A percentile compares a stretch with the other conserved stretches of the same genome.
Conservation (phyloP, 371 early-diverging fungal species). For the Cladochytrium tenue region DNA sequence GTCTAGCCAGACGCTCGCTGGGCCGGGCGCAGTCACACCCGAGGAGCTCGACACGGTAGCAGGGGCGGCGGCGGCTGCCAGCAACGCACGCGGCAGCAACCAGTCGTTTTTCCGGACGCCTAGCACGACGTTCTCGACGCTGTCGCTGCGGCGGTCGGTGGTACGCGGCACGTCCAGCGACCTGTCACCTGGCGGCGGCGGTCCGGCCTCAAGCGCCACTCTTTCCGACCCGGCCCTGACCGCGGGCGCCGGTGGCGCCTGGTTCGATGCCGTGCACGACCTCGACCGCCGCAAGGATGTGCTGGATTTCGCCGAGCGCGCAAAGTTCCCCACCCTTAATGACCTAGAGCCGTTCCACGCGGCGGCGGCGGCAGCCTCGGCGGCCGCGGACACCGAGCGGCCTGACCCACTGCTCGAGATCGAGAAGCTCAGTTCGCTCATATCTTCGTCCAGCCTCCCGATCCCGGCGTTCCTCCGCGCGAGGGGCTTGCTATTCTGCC, state of each 20-base stretch:
- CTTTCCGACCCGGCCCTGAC: constrained; percentile 1
- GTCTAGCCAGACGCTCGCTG: constrained; percentile 11
- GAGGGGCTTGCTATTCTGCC: constrained; percentile 37
- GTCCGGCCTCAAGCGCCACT: not conserved
- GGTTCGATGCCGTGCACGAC: constrained; percentile 37
- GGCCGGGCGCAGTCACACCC: not conserved
- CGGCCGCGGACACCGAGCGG: constrained; percentile 18
- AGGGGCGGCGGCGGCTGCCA: not conserved
- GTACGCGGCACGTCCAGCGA: not conserved
- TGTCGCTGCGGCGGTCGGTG: not conserved
- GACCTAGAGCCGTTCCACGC: constrained; percentile 36
- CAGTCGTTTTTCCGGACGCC: constrained; percentile 4
- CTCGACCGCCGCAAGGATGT: constrained; percentile 23
- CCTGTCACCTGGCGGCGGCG: not conserved
- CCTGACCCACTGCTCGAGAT: constrained; percentile 34
- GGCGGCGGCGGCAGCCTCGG: constrained; percentile 11
- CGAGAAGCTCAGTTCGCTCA: constrained; percentile 29
- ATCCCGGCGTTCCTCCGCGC: constrained; percentile 42
- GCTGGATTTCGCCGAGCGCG: constrained; percentile 30
- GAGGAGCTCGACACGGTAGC: no score
- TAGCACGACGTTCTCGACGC: not conserved
- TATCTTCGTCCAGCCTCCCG: constrained; percentile 31
- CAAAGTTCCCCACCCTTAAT: constrained; percentile 40
- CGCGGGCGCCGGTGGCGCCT: constrained; percentile 11
- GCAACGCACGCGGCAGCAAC: constrained; percentile 9